Percentiles rank a stretch among this genome's conserved stretches.
phyloP scores from a whole-genome alignment of 192 early-diverging fungal species.

The Coemansia sp. region DNA sequence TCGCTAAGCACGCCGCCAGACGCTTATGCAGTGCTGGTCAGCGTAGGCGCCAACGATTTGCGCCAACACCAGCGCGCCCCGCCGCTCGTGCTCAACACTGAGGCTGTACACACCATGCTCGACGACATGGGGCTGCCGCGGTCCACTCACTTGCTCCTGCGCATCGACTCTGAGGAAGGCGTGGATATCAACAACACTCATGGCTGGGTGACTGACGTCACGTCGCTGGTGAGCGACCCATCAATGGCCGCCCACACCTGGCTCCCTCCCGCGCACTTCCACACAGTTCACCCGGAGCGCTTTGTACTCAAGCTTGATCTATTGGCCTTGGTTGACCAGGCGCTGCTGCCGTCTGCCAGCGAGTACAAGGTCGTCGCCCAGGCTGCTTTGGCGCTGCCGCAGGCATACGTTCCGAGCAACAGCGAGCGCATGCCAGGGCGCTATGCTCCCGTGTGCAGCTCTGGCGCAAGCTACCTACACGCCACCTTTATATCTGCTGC shows the following conservation, averaged over 20 bases:
- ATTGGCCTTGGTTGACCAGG: conserved; percentile 50
- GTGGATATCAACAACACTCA: conserved; percentile 23
- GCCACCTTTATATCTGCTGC: conserved; percentile 31
- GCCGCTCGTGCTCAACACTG: conserved; percentile 33
- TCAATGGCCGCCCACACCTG: conserved; percentile 24
- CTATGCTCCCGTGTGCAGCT: conserved; percentile 31
- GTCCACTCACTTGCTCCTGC: conserved; percentile 52
- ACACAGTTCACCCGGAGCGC: conserved; percentile 44
- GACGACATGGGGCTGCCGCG: conserved; percentile 44
- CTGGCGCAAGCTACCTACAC: conserved; percentile 42
- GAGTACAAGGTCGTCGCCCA: conserved; percentile 44
- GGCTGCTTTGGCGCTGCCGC: conserved; percentile 39
- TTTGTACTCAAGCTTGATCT: conserved; percentile 54
- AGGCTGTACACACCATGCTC: conserved; percentile 35
- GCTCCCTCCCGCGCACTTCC: conserved; percentile 45
- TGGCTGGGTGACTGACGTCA: conserved; percentile 36
- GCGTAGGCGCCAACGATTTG: conserved; percentile 50
- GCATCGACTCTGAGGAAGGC: conserved; percentile 46
- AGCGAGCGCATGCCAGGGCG: conserved; percentile 40
- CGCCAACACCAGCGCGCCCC: conserved; percentile 25
- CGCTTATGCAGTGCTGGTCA: conserved; percentile 35
- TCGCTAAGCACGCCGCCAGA: conserved; percentile 19
- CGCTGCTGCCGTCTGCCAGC: conserved; percentile 27
- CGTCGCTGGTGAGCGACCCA: conserved; percentile 29
- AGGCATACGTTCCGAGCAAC: conserved; percentile 25